Conservation (phyloP, 2,329 filamentous ascomycete genomes). For the Claviceps pazoutovae region DNA sequence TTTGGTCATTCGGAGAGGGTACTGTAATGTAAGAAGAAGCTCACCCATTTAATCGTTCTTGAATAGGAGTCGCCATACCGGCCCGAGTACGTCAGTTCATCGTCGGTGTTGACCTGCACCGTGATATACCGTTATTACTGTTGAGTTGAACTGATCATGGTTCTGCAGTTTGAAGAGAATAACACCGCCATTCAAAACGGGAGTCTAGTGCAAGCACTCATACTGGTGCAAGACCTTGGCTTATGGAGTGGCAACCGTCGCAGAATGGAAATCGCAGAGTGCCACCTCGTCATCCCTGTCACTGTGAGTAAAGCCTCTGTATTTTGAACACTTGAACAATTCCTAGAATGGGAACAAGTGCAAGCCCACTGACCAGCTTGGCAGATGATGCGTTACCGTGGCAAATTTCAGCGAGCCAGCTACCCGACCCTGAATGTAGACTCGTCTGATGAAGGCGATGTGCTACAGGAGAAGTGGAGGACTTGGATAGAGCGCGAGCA, state of each 20-base stretch:
- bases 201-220: slow-evolving; percentile 34
- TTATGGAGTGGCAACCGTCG: slow-evolving; percentile 41
- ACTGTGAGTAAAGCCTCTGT: slow-evolving; percentile 21
- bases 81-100: slow-evolving; percentile 12
- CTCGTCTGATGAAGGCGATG: slow-evolving; percentile 39
- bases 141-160: background rate
- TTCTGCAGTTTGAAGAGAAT: slow-evolving; percentile 32
- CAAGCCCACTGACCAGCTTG: slow-evolving; percentile 8
- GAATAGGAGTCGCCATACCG: slow-evolving; percentile 18
- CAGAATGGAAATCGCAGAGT: slow-evolving; percentile 43
- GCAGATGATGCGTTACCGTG: slow-evolving; percentile 40
- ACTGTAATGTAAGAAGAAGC: background rate
- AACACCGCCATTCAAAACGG: slow-evolving; percentile 32
- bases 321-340: background rate
- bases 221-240: slow-evolving; percentile 34
- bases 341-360: background rate
- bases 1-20: background rate
- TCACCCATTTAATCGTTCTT: background rate
- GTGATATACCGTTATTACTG: no score
- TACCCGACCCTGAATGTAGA: slow-evolving; percentile 37
- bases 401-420: slow-evolving; percentile 42
- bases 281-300: slow-evolving; percentile 30
- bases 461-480: slow-evolving; percentile 50
- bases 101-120: background rate
- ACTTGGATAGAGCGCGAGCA: slow-evolving; percentile 51